A percentile compares a stretch with the other conserved stretches of the same genome.
Conservation (phyloP, 2,329 filamentous ascomycete species). For the Setomelanomma holmii region DNA sequence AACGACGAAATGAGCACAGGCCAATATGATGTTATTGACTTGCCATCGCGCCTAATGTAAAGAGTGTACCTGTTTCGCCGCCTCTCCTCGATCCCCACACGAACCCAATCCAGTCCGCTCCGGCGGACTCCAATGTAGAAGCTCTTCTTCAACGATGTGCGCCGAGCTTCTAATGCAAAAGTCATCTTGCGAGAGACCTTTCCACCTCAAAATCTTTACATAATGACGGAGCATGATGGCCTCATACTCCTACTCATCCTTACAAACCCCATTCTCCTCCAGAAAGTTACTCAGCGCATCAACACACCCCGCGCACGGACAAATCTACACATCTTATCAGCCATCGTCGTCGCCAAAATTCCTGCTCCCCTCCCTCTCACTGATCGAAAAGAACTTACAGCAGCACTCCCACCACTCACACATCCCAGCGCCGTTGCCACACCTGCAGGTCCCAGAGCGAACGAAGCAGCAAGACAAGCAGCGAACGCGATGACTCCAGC, state of each 20-base stretch:
- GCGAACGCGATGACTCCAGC: neutral
- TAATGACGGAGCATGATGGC: neutral
- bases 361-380: neutral
- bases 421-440: neutral
- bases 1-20: too few relatives aligned
- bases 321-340: neutral
- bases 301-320: neutral
- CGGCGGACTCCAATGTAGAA: too few relatives aligned
- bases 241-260: neutral
- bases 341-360: neutral
- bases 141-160: too few relatives aligned
- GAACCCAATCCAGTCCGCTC: too few relatives aligned
- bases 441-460: neutral
- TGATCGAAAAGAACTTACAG: neutral
- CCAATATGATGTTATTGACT: too few relatives aligned
- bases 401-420: neutral
- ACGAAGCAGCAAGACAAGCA: neutral
- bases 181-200: neutral
- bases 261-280: neutral
- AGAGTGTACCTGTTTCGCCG: too few relatives aligned
- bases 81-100: too few relatives aligned
- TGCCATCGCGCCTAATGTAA: too few relatives aligned
- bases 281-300: neutral
- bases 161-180: neutral
- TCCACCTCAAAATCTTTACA: neutral